phyloP scores from a whole-genome alignment of 371 early-diverging fungal species.

The Mortierella sp. region DNA sequence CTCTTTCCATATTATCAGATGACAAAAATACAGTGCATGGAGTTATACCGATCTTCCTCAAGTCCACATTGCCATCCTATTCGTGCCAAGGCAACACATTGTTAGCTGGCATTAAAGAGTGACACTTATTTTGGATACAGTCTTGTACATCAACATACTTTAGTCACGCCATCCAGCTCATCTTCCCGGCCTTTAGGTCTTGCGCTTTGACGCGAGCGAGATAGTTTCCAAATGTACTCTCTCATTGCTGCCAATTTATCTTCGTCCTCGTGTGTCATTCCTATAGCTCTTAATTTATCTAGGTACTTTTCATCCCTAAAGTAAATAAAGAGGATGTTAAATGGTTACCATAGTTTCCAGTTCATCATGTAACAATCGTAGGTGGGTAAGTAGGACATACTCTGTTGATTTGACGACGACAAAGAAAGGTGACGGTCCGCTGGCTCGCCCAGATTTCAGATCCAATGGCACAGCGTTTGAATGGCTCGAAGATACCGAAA shows the following conservation, averaged over 20 bases:
- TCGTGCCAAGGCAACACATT: not conserved
- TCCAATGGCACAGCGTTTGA: constrained; percentile 30
- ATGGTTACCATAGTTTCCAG: not conserved
- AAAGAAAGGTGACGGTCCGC: constrained; percentile 37
- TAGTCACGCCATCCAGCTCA: constrained; percentile 34
- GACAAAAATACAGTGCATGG: constrained; percentile 82
- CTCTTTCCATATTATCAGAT: constrained; percentile 57
- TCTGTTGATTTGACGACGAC: constrained; percentile 63
- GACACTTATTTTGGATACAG: too few species aligned
- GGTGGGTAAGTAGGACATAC: constrained; percentile 53
- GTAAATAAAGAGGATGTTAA: not conserved
- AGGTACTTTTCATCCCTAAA: constrained; percentile 68
- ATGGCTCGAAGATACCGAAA: constrained; percentile 41
- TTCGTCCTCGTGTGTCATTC: constrained; percentile 85
- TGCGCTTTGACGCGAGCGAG: constrained; percentile 65
- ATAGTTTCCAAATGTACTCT: constrained; percentile 82
- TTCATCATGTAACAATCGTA: not conserved
- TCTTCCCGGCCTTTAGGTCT: constrained; percentile 48
- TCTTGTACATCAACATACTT: constrained; percentile 23
- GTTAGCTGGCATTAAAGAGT: not conserved
- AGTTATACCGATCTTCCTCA: constrained; percentile 74
- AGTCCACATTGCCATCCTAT: constrained; percentile 63
- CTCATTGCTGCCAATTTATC: constrained; percentile 80
- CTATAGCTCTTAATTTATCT: constrained; percentile 73
- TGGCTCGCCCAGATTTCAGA: constrained; percentile 41